Percentiles rank a stretch among this genome's conserved stretches.
phyloP scores from a whole-genome alignment of 2,329 filamentous ascomycete genomes.

The Dactylonectria macrodidyma region DNA sequence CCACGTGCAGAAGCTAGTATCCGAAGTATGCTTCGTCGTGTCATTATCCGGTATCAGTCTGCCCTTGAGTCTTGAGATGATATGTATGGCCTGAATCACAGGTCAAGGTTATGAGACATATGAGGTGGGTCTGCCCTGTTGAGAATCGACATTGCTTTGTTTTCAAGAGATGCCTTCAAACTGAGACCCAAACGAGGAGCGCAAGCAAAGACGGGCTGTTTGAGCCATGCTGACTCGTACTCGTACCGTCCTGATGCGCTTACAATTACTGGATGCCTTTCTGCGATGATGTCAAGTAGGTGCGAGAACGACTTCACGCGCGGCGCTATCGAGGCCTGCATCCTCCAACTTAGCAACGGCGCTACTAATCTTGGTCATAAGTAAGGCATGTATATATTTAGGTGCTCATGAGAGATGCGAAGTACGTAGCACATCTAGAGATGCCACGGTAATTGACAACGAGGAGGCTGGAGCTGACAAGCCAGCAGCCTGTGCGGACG shows the following conservation, averaged over 20 bases:
- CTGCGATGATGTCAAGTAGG: background rate
- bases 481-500: background rate
- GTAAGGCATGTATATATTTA: conserved; percentile 2
- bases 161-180: background rate
- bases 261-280: background rate
- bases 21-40: background rate
- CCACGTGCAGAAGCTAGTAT: background rate
- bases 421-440: background rate
- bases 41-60: background rate
- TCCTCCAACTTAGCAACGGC: background rate
- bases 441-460: conserved; percentile 10
- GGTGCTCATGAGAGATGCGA: background rate
- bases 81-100: background rate
- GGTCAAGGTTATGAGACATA: background rate
- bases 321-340: background rate
- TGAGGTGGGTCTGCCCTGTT: background rate
- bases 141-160: background rate
- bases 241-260: background rate
- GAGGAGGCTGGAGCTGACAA: conserved; percentile 3
- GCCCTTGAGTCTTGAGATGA: background rate
- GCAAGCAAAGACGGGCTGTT: background rate
- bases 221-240: background rate
- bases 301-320: background rate
- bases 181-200: background rate
- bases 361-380: background rate